Base-by-base conservation (phyloP, 169 alveolate species). In the Eimeria brunetti region DNA sequence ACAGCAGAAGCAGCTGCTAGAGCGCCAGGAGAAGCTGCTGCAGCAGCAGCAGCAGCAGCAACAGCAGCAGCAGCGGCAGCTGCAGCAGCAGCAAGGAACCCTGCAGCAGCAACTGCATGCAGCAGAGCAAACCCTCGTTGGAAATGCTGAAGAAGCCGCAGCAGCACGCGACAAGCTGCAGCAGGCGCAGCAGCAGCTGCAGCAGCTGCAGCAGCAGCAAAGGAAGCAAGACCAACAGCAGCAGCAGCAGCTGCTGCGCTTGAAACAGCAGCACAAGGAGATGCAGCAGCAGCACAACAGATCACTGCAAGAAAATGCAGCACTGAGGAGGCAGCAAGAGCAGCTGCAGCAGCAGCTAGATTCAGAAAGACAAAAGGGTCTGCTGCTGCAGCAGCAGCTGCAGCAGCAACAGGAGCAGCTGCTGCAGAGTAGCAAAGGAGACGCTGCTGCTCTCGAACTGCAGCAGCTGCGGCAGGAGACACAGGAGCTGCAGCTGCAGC, bases 41-140 rank as follows among this genome's bases (percentile, higher is more conserved):
- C 80, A 84, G 91, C 91, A 84, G 80, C 36, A 58, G 33, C 91
- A 84, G 38, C 80, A 84, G 78, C 91, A 84, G 75, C 71, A 56
- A 58, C 76, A 83, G 14, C 80, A 6, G 62, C 91, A 84, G 80
- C 91, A 84, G 20, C 33, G 11, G 36, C 75, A 84, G 24, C 73
- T 27, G 67, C 80, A 84, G 91, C 80, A 44, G 53, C 80, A 44
- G 60, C 80, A 53, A 56, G 62, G 53, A 36, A 7, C 62, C 22
- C 91, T 84, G 91, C 91, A 84, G 91, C 33, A 84, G 80, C 91
- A 84, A n/a, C 91, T 84, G 60, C 91, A n/a, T 58, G 78, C 91
- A 84, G 78, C 91, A 58, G 91, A 84, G 27, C n/a, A 33, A 24
- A 33, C 58, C 2, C 24, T 84, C 53, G 46, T 18, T 4, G 91